Base-by-base conservation (phyloP, 805 yeast genomes). In the Vanderwaltozyma yarrowii region DNA sequence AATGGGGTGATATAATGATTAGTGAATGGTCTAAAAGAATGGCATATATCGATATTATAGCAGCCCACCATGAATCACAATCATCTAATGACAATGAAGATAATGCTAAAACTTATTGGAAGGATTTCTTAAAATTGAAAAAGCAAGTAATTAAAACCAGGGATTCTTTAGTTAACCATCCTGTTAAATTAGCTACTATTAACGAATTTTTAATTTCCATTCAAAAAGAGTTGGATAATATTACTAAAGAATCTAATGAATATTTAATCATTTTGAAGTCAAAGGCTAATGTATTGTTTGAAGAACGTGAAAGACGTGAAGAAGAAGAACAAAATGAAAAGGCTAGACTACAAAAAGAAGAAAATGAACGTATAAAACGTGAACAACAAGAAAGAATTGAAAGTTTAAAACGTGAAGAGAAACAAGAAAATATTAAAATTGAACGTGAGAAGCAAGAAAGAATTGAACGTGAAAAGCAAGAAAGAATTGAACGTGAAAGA, bases 1-100 rank as follows among this genome's bases (percentile, higher is more conserved):
- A 81, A 43, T 82, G 81, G 66, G 77, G 80, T 5, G 87, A 80
- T 38, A 71, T 75, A 6, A 68, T 82, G 21, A 67, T 80, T 38
- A 69, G 63, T 46, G 85, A 80, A 46, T 80, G 78, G 61, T 71
- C 81, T 7, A 71, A 72, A 37, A 70, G 74, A 41, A 67, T 81
- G 51, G 70, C 77, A 36, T 61, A 64, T 16, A 48, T 52, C 3
- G 63, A 58, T 30, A 55, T 57, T 14, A 52, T 54, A 8, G 55
- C 48, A 17, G 52, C 49, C 13, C 48, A 47, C 29, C 28, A 45
- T 27, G 46, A 41, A 20, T 30, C 33, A 1, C 5, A 27, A 11
- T 17, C 18, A 15, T n/a, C 20, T 27, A 56, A 54, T 14, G 68
- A 62, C 23, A 65, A 60, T 26, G 54, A 47, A 30, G 47, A 46